A percentile compares a stretch with the other conserved stretches of the same genome.
Evolutionary conservation across 139 green algal genomes (phyloP).

Genomic region (Monoraphidium neglectum): DNA sequence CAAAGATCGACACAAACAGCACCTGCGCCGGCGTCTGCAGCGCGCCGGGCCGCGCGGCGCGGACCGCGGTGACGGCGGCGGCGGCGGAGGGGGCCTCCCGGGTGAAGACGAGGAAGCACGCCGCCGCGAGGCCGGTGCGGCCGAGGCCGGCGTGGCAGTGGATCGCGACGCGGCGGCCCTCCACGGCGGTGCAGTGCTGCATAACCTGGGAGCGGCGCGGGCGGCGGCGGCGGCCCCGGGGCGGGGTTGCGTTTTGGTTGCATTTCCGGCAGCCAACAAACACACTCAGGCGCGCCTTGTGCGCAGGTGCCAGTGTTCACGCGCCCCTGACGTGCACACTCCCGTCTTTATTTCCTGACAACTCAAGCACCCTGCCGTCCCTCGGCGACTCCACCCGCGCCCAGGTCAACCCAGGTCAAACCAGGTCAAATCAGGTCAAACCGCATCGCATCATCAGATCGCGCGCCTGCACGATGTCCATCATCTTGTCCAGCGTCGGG

Average conservation of each 20-base stretch:
- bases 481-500: slow-evolving; percentile 61
- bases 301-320: too few species aligned
- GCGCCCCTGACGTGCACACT: too few species aligned
- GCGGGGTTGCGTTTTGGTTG: too few species aligned
- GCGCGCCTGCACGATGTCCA: slow-evolving; percentile 77
- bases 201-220: slow-evolving; percentile 49
- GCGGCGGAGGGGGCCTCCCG: slow-evolving; percentile 5
- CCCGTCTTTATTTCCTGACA: too few species aligned
- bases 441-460: too few species aligned
- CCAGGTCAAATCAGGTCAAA: too few species aligned
- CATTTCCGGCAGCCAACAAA: too few species aligned
- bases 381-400: too few species aligned
- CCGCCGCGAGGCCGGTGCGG: slow-evolving; percentile 68
- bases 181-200: slow-evolving; percentile 43
- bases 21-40: slow-evolving; percentile 63
- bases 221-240: background rate
- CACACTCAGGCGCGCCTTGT: too few species aligned
- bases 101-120: slow-evolving; percentile 64
- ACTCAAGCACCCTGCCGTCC: too few species aligned
- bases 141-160: slow-evolving; percentile 77
- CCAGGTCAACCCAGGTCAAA: too few species aligned
- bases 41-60: slow-evolving; percentile 42
- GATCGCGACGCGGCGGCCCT: slow-evolving; percentile 58
- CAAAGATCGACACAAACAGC: slow-evolving; percentile 66
- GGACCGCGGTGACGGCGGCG: slow-evolving; percentile 39